A percentile compares a stretch with the other conserved stretches of the same genome.
Conservation (phyloP, 495 filamentous ascomycete genomes). For the Daldinia caldariorum region DNA sequence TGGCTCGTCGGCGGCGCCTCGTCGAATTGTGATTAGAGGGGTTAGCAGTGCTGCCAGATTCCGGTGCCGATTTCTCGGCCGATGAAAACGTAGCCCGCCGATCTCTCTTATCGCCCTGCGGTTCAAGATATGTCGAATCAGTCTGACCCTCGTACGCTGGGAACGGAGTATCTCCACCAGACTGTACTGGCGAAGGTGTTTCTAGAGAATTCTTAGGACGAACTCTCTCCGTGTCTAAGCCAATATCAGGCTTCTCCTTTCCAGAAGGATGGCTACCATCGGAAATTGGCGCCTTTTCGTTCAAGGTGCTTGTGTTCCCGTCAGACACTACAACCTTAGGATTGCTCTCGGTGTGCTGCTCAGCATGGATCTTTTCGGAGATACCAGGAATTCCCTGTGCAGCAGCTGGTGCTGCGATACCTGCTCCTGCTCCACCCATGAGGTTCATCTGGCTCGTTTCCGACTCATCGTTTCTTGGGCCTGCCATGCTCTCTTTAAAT, state of each 20-base stretch:
- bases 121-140: conserved; percentile 34
- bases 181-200: conserved; percentile 42
- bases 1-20: conserved; percentile 71
- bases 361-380: conserved; percentile 47
- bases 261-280: conserved; percentile 15
- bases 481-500: conserved; percentile 74
- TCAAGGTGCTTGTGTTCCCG: conserved; percentile 42
- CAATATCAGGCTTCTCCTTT: conserved; percentile 22
- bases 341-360: conserved; percentile 42
- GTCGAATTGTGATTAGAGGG: conserved; percentile 50
- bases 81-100: conserved; percentile 57
- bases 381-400: conserved; percentile 40
- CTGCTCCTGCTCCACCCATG: conserved; percentile 52
- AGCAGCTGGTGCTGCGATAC: conserved; percentile 34
- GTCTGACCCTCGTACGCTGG: conserved; percentile 44
- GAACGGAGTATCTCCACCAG: conserved; percentile 45
- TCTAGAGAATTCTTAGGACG: conserved; percentile 36
- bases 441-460: conserved; percentile 44
- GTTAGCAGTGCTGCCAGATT: conserved; percentile 42
- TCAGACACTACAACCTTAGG: conserved; percentile 50
- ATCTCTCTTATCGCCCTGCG: conserved; percentile 50
- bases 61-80: conserved; percentile 52
- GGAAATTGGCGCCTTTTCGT: conserved; percentile 44
- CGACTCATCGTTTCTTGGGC: conserved; percentile 53
- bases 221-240: conserved; percentile 37